A percentile compares a stretch with the other conserved stretches of the same genome.
phyloP scores from a whole-genome alignment of 768 basidiomycete species.

The Hericium alpestre region DNA sequence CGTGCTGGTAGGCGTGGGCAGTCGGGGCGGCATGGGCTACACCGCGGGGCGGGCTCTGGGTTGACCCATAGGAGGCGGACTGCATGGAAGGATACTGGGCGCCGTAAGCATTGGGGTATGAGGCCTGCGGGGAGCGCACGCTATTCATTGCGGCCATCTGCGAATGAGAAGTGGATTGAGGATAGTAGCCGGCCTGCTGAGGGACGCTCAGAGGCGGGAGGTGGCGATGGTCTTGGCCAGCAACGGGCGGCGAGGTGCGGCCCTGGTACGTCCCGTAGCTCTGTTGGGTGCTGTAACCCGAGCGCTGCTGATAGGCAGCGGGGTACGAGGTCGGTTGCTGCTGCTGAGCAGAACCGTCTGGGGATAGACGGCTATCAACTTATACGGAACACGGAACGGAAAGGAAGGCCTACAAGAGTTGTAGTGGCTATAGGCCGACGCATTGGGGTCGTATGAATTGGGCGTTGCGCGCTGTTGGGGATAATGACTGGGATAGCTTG shows the following conservation, averaged over 20 bases:
- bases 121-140: slow-evolving; percentile 8
- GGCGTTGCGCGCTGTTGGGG: slow-evolving; percentile 6
- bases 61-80: background rate
- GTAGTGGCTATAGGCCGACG: slow-evolving; percentile 5
- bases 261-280: slow-evolving; percentile 1
- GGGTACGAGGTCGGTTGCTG: slow-evolving; percentile 2
- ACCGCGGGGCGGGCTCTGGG: slow-evolving; percentile 14
- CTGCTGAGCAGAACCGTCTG: background rate
- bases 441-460: slow-evolving; percentile 2
- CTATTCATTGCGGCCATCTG: slow-evolving; percentile 4
- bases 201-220: slow-evolving; percentile 8
- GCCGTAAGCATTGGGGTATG: slow-evolving; percentile 2
- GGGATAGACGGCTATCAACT: no score
- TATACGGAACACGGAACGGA: background rate
- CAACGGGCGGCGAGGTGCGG: slow-evolving; percentile 5
- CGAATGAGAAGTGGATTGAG: background rate
- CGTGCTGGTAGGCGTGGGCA: slow-evolving; percentile 9
- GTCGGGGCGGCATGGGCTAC: slow-evolving; percentile 10
- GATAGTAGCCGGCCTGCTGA: background rate
- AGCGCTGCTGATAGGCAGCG: slow-evolving; percentile 1
- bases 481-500: slow-evolving; percentile 3
- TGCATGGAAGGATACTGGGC: slow-evolving; percentile 2
- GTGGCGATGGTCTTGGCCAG: background rate
- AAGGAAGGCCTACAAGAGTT: background rate
- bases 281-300: slow-evolving; percentile 1